Evolutionary conservation across 2,329 filamentous ascomycete species (phyloP).

Genomic region (Fusarium sp.): DNA sequence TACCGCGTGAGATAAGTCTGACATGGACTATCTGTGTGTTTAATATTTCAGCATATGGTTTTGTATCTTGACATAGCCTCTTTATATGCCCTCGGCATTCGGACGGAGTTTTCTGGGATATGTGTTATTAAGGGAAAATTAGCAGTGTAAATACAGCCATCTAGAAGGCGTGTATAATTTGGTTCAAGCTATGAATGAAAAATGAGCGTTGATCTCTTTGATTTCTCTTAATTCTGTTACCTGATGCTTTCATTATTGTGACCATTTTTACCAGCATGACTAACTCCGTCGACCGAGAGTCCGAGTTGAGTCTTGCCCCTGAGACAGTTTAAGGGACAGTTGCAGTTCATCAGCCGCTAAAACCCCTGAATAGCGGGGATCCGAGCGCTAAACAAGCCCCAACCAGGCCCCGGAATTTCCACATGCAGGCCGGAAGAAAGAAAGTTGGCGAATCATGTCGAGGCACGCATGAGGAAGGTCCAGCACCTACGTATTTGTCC

Average conservation of each 20-base stretch:
- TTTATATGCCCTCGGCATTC: constrained; percentile 17
- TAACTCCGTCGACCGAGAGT: not conserved
- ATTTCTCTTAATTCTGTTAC: not conserved
- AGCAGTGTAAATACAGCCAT: constrained; percentile 15
- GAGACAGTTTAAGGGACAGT: constrained; percentile 19
- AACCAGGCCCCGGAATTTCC: constrained; percentile 27
- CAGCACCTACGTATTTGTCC: constrained; percentile 25
- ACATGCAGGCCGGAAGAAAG: constrained; percentile 18
- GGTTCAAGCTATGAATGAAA: constrained; percentile 6
- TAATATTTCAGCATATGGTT: constrained; percentile 3
- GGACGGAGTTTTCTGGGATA: constrained; percentile 9
- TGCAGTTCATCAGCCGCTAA: constrained; percentile 20
- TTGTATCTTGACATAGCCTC: constrained; percentile 9
- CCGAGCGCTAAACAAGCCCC: constrained; percentile 26
- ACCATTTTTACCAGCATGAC: not conserved
- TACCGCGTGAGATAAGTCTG: constrained; percentile 30
- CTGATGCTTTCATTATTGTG: not conserved
- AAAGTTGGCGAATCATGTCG: constrained; percentile 17
- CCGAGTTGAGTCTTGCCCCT: constrained; percentile 5
- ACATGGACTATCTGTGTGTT: constrained; percentile 7
- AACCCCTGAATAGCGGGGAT: constrained; percentile 32
- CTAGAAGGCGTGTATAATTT: constrained; percentile 20
- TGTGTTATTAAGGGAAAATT: constrained; percentile 12
- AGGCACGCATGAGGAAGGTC: constrained; percentile 10
- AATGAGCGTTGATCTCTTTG: not conserved